phyloP scores from a whole-genome alignment of 345 rosid species.

The Durio zibethinus region DNA sequence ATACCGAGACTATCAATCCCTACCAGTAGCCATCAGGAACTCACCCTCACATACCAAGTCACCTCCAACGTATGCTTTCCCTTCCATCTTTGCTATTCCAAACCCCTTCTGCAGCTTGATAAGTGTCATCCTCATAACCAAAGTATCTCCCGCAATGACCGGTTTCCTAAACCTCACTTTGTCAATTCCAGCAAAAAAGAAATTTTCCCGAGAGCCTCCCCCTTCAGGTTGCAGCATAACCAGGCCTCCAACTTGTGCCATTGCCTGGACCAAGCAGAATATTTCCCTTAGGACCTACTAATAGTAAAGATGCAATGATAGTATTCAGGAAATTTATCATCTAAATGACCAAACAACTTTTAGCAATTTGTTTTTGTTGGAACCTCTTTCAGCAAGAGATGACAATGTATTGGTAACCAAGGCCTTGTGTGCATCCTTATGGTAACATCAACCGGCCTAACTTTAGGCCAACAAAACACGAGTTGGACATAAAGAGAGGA shows the following conservation, averaged over 20 bases:
- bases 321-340: neutral
- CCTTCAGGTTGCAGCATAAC: conserved; percentile 93
- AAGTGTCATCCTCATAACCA: conserved; percentile 96
- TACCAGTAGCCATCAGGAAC: conserved; percentile 83
- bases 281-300: neutral
- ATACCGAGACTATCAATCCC: conserved; percentile 27
- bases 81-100: conserved; percentile 96
- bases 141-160: conserved; percentile 91
- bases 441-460: neutral
- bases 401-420: neutral
- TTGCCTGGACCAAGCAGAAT: conserved; percentile 51
- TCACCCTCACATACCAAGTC: conserved; percentile 90
- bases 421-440: neutral
- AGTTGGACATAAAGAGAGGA: neutral
- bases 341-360: neutral
- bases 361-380: neutral
- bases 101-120: conserved; percentile 79
- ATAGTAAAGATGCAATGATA: neutral
- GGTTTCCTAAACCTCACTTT: conserved; percentile 95
- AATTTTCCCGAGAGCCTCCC: conserved; percentile 71
- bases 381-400: neutral
- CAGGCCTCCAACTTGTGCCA: conserved; percentile 97
- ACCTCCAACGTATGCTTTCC: conserved; percentile 88
- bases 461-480: neutral
- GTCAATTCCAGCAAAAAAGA: conserved; percentile 93